A percentile compares a stretch with the other conserved stretches of the same genome.
Evolutionary conservation across 495 filamentous ascomycete genomes (phyloP).

Genomic region (Amphirosellinia nigrospora): DNA sequence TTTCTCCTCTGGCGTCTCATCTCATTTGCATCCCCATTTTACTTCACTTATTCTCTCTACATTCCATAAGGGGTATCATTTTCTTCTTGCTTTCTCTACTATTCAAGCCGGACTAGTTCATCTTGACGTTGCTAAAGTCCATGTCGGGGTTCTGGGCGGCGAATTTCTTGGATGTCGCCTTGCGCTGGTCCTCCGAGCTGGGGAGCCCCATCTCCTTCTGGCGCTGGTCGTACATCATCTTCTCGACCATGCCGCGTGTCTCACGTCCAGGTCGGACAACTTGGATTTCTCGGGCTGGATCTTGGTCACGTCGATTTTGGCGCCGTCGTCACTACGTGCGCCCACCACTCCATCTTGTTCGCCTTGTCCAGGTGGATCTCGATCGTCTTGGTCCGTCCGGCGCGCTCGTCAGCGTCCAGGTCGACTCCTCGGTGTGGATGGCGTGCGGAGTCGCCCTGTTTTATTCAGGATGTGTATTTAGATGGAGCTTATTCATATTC

Average conservation of each 20-base stretch:
- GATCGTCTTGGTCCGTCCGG: slow-evolving; percentile 72
- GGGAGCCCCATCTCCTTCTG: slow-evolving; percentile 90
- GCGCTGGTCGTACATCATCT: slow-evolving; percentile 99
- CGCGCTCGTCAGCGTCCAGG: slow-evolving; percentile 86
- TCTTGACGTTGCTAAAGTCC: slow-evolving; percentile 82
- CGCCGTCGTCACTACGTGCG: slow-evolving; percentile 82
- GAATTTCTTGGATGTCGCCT: slow-evolving; percentile 91
- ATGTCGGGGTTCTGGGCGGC: slow-evolving; percentile 77
- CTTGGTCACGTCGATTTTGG: slow-evolving; percentile 93
- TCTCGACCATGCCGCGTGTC: slow-evolving; percentile 98
- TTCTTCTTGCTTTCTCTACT: neutral
- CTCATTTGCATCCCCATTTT: neutral
- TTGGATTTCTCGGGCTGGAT: slow-evolving; percentile 92
- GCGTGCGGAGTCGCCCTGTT: slow-evolving; percentile 81
- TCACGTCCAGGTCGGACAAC: slow-evolving; percentile 89
- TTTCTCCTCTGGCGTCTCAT: neutral
- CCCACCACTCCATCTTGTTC: slow-evolving; percentile 99
- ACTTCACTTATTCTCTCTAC: neutral
- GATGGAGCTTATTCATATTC: too few species aligned
- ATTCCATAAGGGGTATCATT: neutral
- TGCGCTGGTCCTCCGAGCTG: slow-evolving; percentile 90
- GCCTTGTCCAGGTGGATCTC: slow-evolving; percentile 93
- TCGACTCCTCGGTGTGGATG: slow-evolving; percentile 82
- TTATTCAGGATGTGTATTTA: neutral
- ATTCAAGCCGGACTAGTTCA: slow-evolving; percentile 51